phyloP scores from a whole-genome alignment of 208 protist species.

The Trichomonas gallinae region DNA sequence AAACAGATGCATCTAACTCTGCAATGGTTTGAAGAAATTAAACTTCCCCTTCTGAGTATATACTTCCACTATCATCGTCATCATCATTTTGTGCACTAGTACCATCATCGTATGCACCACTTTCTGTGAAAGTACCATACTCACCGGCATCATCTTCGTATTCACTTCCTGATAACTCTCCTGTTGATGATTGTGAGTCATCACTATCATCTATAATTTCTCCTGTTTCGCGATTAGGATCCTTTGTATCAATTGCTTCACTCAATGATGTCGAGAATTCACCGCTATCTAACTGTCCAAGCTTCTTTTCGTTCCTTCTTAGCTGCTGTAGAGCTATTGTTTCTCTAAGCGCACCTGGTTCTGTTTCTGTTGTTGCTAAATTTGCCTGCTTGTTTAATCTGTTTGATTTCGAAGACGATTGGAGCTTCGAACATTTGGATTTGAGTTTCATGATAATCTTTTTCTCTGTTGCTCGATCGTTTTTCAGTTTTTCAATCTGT shows the following conservation, averaged over 20 bases:
- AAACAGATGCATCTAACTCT: too few species aligned
- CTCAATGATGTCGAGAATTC: background rate
- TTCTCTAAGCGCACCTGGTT: background rate
- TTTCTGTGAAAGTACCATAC: background rate
- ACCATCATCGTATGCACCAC: background rate
- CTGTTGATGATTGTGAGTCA: background rate
- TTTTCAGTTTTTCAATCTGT: background rate
- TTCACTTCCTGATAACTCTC: background rate
- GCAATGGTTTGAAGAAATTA: too few species aligned
- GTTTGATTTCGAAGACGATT: background rate
- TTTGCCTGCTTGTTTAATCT: background rate
- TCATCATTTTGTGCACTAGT: background rate
- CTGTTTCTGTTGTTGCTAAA: background rate
- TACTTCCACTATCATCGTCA: background rate
- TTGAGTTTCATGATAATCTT: background rate
- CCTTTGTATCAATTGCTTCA: background rate
- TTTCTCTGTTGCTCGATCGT: background rate
- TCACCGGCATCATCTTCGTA: background rate
- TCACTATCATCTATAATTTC: background rate
- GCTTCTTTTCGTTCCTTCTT: background rate
- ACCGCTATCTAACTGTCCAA: background rate
- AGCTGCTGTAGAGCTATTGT: background rate
- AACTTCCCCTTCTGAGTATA: background rate
- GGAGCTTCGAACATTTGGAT: background rate
- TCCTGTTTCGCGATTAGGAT: background rate